These are phyloP conservation scores for Begonia masoniana DNA, from an alignment of 306 rosid species.

Conservation along the genomic window DNA sequence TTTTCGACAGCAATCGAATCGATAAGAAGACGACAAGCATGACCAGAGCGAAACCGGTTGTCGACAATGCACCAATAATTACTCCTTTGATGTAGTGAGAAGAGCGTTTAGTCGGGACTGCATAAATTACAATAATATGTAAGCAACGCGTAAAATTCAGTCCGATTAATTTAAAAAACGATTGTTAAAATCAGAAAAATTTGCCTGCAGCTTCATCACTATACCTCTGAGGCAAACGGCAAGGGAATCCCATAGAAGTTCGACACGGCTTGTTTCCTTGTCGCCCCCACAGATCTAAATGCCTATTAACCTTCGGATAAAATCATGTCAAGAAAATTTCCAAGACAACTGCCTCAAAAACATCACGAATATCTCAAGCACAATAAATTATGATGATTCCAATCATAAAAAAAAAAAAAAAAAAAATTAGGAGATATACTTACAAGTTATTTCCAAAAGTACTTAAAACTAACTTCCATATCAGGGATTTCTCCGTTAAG, in stretches of 20 bases:
- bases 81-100: conserved; percentile 65
- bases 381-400: not conserved
- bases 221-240: conserved; percentile 73
- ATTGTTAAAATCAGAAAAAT: conserved; percentile 9
- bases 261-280: conserved; percentile 78
- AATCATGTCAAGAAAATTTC: not conserved
- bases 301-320: conserved; percentile 52
- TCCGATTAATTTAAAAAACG: no score
- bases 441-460: conserved; percentile 67
- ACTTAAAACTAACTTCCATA: conserved; percentile 81
- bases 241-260: conserved; percentile 88
- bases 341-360: no score
- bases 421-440: conserved; percentile 14
- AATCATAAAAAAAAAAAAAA: no score
- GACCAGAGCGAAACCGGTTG: conserved; percentile 42
- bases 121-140: conserved; percentile 1
- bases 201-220: conserved; percentile 86
- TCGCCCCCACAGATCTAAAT: conserved; percentile 83
- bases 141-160: no score
- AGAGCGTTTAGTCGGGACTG: conserved; percentile 65
- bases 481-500: conserved; percentile 95
- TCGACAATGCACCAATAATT: conserved; percentile 60
- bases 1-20: conserved; percentile 50
- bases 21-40: conserved; percentile 52
- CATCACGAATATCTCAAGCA: not conserved